Evolutionary conservation across 495 filamentous ascomycete genomes (phyloP), one percentile per base, ranked within the genome.

Genomic region (Aspergillus biplanus): DNA sequence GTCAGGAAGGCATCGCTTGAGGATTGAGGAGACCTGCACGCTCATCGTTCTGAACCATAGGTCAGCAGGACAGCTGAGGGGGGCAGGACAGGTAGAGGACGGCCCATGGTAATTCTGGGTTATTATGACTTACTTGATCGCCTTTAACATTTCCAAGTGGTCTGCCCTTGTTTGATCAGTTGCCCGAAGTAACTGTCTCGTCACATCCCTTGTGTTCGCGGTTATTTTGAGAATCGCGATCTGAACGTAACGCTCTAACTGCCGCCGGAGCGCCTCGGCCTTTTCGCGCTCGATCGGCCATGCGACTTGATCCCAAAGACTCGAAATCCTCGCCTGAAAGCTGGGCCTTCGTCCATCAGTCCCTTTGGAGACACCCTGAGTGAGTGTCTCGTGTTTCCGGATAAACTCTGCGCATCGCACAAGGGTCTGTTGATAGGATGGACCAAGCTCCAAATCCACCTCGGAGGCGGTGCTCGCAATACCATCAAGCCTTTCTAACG

Each of bases 241-340:
- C 33, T 64, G 57, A 6, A 64, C 33, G 35, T 58, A 59, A 18
- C 62, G 49, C 31, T 64, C 62, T 7, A 64, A 27, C 7, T 48
- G 32, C n/a, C 39, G 32, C 21, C 62, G 56, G 13, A 64, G 62
- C 8, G 8, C 34, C n/a, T 64, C 56, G 11, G 62, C 62, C 34
- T 64, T 56, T 9, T 55, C 56, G 6, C 62, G 37, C 35, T 64
- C 62, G 33, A 64, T 18, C 16, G 62, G 56, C 62, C 62, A 64
- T 5, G 56, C 54, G 18, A 52, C 35, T 21, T 59, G 58, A 7
- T 64, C 62, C 39, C 50, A 64, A 5, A 39, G 27, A 12, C 15
- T 55, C 35, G 42, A 48, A 7, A 49, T 6, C 27, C 39, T 55
- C 12, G 50, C 52, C 11, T 58, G 56, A 6, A 64, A 21, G 31